Percentiles rank a stretch among this genome's conserved stretches.
Evolutionary conservation across 2,329 filamentous ascomycete genomes (phyloP).

Genomic region (Atkinsonella texensis): DNA sequence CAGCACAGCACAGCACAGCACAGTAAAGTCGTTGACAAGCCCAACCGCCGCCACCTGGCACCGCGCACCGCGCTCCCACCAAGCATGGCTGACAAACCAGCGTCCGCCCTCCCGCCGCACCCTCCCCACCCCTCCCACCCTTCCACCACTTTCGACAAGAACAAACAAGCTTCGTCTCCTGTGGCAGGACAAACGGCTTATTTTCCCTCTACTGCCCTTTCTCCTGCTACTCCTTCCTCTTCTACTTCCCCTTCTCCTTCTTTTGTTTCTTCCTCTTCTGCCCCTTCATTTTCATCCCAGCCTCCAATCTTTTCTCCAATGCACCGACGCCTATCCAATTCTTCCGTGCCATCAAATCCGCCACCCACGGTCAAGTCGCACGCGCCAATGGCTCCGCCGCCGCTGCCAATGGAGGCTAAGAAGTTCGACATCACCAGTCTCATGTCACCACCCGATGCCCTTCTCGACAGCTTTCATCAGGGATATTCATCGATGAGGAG

Average conservation of each 20-base stretch:
- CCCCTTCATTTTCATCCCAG: conserved; percentile 6
- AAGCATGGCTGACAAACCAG: conserved; percentile 26
- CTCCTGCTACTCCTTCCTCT: background rate
- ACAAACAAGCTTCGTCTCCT: conserved; percentile 6
- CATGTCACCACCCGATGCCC: conserved; percentile 50
- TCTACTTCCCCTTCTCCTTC: background rate
- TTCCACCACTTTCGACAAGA: conserved; percentile 21
- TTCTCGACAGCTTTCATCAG: conserved; percentile 39
- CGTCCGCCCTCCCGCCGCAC: conserved; percentile 12
- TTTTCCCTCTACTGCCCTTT: conserved; percentile 7
- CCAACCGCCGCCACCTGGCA: background rate
- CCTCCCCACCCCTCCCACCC: conserved; percentile 13
- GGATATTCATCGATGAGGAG: conserved; percentile 4
- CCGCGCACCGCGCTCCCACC: background rate
- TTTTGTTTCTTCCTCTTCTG: conserved; percentile 9
- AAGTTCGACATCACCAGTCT: conserved; percentile 41
- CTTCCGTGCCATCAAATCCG: conserved; percentile 16
- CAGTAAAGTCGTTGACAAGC: background rate
- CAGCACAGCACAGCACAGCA: too few relatives aligned
- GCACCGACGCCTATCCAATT: conserved; percentile 8
- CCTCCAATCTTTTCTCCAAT: conserved; percentile 6
- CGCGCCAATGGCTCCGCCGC: conserved; percentile 19
- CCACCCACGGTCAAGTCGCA: conserved; percentile 10
- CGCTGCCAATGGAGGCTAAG: conserved; percentile 18
- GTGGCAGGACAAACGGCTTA: conserved; percentile 9